phyloP scores from a whole-genome alignment of 108 stramenopile species.

The Aurantiochytrium sp. region DNA sequence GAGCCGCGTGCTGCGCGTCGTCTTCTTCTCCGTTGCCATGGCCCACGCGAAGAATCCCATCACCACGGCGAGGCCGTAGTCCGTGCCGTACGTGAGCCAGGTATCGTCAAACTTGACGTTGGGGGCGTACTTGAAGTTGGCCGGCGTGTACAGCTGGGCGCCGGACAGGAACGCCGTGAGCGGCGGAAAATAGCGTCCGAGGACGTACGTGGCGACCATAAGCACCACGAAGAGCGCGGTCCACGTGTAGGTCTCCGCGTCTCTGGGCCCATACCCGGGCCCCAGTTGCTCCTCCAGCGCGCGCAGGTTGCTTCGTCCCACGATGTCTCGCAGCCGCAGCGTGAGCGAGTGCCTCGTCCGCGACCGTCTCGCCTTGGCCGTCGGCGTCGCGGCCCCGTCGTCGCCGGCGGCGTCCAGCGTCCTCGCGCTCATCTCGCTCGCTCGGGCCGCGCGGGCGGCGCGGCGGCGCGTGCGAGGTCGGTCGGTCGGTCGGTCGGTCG shows the following conservation, averaged over 20 bases:
- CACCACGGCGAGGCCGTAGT: constrained; percentile 63
- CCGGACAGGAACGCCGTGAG: not conserved
- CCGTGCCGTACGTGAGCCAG: constrained; percentile 72
- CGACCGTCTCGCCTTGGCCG: not conserved
- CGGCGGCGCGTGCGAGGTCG: no score
- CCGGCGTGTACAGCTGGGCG: not conserved
- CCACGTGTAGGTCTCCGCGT: not conserved
- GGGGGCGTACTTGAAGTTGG: not conserved
- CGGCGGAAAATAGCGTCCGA: not conserved
- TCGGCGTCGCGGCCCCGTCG: no score
- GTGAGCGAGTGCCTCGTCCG: no score
- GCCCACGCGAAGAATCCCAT: constrained; percentile 48
- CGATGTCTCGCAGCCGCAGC: no score
- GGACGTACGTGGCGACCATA: not conserved
- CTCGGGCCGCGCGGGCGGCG: no score
- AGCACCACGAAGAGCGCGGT: not conserved
- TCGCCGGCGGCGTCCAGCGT: no score
- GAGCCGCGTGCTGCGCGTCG: not conserved
- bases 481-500: no score
- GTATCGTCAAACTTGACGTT: constrained; percentile 66
- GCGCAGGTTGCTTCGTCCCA: not conserved
- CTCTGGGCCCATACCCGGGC: not conserved
- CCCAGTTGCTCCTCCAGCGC: not conserved
- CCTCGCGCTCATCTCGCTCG: no score
- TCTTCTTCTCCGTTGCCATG: not conserved